Conservation (phyloP, 2,329 filamentous ascomycete species). For the Colletotrichum incanum region DNA sequence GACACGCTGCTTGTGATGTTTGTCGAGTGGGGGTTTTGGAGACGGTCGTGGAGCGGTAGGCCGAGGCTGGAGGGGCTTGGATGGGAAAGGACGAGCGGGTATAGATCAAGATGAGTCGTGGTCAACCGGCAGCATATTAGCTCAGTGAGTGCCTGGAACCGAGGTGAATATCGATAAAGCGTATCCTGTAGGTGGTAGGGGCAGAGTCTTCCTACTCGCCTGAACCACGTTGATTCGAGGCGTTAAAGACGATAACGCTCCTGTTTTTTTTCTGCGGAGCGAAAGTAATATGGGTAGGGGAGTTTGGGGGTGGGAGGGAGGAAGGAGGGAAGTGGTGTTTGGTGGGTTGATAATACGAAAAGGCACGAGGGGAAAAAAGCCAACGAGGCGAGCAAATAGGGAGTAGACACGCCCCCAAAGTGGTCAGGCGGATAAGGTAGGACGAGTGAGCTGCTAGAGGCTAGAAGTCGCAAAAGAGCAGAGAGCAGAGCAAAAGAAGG, state of each 20-base stretch:
- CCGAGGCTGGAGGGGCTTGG: conserved; percentile 16
- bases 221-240: conserved; percentile 36
- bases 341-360: conserved; percentile 27
- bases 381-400: conserved; percentile 39
- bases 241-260: conserved; percentile 25
- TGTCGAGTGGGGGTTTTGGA: not conserved
- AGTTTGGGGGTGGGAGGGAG: conserved; percentile 5
- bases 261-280: conserved; percentile 20
- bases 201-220: conserved; percentile 32
- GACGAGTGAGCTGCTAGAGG: conserved; percentile 35
- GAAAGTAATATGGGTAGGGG: conserved; percentile 1
- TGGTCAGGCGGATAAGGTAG: conserved; percentile 42
- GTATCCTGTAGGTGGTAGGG: conserved; percentile 9
- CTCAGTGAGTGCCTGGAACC: conserved; percentile 40
- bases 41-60: conserved; percentile 7
- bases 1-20: conserved; percentile 6
- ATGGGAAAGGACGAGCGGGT: conserved; percentile 31
- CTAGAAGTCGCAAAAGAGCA: conserved; percentile 31
- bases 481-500: conserved; percentile 27
- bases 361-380: conserved; percentile 27
- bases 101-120: conserved; percentile 38
- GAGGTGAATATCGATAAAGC: conserved; percentile 33
- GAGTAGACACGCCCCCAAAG: conserved; percentile 41
- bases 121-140: conserved; percentile 42
- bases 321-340: conserved; percentile 13